These are phyloP conservation scores for Rutstroemia sp. DNA, from an alignment of 2,329 filamentous ascomycete species.

Conservation along the genomic window DNA sequence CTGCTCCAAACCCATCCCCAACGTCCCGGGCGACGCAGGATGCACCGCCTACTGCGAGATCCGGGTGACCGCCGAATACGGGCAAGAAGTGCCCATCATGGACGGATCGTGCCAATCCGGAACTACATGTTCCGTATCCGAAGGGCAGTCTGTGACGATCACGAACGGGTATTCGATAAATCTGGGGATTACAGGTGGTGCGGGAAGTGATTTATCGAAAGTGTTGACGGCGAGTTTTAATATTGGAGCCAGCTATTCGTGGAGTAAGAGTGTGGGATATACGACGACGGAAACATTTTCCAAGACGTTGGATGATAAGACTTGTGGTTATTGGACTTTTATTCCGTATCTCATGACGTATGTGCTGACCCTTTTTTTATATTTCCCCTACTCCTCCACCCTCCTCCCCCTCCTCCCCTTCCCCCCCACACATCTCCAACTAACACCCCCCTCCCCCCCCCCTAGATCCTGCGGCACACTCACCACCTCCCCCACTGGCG, in stretches of 20 bases:
- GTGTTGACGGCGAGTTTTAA: not conserved
- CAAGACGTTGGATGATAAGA: not conserved
- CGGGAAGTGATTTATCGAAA: not conserved
- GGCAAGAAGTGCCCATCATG: not conserved
- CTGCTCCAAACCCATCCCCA: not conserved
- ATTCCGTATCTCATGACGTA: not conserved
- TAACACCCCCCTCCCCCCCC: too few species aligned
- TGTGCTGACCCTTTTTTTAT: too few species aligned
- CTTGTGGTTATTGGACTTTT: constrained; percentile 5
- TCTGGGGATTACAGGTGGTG: not conserved
- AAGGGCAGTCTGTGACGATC: not conserved
- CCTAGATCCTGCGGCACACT: not conserved
- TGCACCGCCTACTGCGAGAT: constrained; percentile 3
- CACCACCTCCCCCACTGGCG: not conserved
- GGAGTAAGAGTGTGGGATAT: not conserved
- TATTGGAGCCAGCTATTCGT: not conserved
- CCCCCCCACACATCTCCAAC: too few species aligned
- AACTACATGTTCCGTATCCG: not conserved
- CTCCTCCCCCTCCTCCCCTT: not conserved
- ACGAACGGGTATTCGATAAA: not conserved
- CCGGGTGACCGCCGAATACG: not conserved
- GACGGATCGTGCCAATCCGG: not conserved
- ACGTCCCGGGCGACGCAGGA: not conserved
- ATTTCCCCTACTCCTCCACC: not conserved
- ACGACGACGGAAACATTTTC: not conserved